Base-by-base conservation (phyloP, 768 basidiomycete species). In the Calocybe indica region DNA sequence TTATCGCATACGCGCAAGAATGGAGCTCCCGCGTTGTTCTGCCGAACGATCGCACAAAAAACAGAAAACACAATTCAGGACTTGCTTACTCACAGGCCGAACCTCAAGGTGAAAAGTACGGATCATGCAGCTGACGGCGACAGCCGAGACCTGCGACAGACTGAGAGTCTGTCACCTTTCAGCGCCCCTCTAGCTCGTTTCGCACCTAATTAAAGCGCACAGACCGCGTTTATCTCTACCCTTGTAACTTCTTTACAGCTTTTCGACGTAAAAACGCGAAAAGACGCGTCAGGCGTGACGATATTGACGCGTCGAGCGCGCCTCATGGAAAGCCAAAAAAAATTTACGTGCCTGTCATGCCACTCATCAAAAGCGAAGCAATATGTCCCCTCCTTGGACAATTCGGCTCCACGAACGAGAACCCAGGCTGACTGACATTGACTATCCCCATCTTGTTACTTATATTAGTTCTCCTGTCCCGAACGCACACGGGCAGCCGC, bases 181-280 rank as follows among this genome's bases (percentile, higher is more conserved):
- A 35, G 15, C 45, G 44, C 45, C 38, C 47, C 46, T 28, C 35
- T 11, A 34, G 15, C 43, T 38, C 15, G 36, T 35, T 37, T 42
- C 43, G 14, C 50, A n/a, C 37, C 44, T 33, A 30, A n/a, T 29
- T 35, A 35, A 22, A 22, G 22, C 22, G 4, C 22, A 22, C 22
- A 22, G 22, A 22, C 22, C 58, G 51, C 35, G 37, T 40, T 49
- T 40, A 40, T 31, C 29, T 31, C 29, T 33, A 43, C 33, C 37
- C 40, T 52, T 43, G 48, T 32, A 43, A 33, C 10, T 41, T 15
- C 46, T 4, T 15, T 33, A 46, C 37, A 34, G 43, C 46, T 28
- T n/a, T 46, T 11, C 51, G 41, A 66, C 62, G 61, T 64, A 69
- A 72, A 58, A 53, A 71, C 74, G 73, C 74, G 73, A 71, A 63